Evolutionary conservation across 225 moss, liverwort and hornwort genomes (phyloP).

Genomic region (Lunularia cruciata): DNA sequence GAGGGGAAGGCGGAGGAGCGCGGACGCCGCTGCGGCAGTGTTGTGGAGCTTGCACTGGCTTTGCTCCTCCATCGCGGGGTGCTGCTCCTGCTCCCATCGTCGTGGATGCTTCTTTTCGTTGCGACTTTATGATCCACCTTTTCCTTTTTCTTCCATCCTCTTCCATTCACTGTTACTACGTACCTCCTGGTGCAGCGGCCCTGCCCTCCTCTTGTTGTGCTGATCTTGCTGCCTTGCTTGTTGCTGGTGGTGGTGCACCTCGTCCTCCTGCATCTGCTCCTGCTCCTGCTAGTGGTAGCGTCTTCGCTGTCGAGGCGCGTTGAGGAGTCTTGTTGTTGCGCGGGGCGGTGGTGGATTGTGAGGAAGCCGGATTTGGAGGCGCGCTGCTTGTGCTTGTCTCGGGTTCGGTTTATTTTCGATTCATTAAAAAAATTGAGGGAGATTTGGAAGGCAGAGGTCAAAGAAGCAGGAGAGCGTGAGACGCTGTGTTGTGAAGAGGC

Average conservation of each 20-base stretch:
- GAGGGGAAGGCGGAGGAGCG: background rate
- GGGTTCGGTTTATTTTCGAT: background rate
- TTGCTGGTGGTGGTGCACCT: no score
- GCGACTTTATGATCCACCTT: background rate
- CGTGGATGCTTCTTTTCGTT: background rate
- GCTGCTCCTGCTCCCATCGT: background rate
- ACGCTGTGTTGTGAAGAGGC: background rate
- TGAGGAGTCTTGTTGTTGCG: background rate
- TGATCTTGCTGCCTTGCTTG: no score
- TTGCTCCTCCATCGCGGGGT: background rate
- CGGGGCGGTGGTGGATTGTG: background rate
- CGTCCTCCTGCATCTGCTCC: background rate
- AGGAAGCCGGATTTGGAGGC: background rate
- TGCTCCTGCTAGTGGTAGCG: background rate
- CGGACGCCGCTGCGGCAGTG: background rate
- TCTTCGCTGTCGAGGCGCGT: no score
- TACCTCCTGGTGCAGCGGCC: no score
- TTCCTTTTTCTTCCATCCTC: background rate
- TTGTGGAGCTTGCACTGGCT: no score
- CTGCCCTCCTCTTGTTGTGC: no score
- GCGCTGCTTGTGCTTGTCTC: background rate
- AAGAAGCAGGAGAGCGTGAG: background rate
- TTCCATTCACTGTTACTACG: conserved; percentile 7
- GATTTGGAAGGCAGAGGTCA: no score
- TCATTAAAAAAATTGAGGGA: conserved; percentile 5